Evolutionary conservation across 78 protist genomes (phyloP).

Genomic region (Dictyostelium intermedium): DNA sequence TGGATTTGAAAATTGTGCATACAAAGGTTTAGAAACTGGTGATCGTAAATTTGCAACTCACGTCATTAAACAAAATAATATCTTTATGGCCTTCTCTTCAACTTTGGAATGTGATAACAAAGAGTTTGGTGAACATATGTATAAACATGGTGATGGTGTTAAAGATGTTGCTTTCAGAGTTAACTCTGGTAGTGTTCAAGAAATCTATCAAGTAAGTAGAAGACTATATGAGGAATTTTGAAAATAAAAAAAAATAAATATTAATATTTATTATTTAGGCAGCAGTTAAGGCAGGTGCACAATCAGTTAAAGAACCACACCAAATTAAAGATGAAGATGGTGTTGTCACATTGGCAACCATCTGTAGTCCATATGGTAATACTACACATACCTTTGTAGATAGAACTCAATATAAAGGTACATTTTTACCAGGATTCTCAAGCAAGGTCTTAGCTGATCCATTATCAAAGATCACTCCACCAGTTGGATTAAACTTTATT

Average conservation of each 20-base stretch:
- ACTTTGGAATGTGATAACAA: slow-evolving; percentile 50
- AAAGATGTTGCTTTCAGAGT: slow-evolving; percentile 91
- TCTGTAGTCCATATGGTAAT: slow-evolving; percentile 88
- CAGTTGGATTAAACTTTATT: slow-evolving; percentile 61
- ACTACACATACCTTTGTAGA: slow-evolving; percentile 92
- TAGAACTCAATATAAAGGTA: slow-evolving; percentile 82
- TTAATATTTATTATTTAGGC: background rate
- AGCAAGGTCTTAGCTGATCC: slow-evolving; percentile 64
- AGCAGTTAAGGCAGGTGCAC: slow-evolving; percentile 89
- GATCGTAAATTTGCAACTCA: slow-evolving; percentile 89
- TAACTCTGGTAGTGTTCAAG: slow-evolving; percentile 51
- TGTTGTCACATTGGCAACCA: slow-evolving; percentile 85
- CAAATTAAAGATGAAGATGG: slow-evolving; percentile 89
- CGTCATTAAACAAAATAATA: slow-evolving; percentile 78
- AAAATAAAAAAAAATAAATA: too few species aligned
- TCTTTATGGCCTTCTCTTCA: slow-evolving; percentile 72
- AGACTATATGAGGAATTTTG: background rate
- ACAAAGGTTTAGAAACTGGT: slow-evolving; percentile 94
- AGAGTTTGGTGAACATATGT: slow-evolving; percentile 71
- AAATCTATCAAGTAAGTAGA: background rate
- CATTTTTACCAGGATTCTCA: slow-evolving; percentile 87
- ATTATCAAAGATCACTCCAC: slow-evolving; percentile 3
- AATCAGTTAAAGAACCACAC: slow-evolving; percentile 84
- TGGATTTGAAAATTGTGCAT: slow-evolving; percentile 90
- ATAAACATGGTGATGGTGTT: slow-evolving; percentile 93